A percentile compares a stretch with the other conserved stretches of the same genome.
Evolutionary conservation across 202 grass and related monocot species (phyloP).

Genomic region (Musa balbisiana): DNA sequence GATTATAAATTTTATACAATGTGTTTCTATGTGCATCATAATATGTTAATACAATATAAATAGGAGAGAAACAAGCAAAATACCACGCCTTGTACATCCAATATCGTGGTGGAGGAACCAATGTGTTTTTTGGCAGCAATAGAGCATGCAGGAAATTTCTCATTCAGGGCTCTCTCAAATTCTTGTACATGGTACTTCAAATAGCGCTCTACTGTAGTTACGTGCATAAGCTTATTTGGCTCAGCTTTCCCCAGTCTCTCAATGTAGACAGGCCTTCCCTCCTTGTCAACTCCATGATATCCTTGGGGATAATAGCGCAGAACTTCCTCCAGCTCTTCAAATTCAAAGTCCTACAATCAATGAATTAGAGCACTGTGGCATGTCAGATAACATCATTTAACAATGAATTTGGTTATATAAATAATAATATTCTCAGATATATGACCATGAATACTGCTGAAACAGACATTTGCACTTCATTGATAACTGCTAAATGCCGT

Average conservation of each 20-base stretch:
- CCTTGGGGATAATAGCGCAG: constrained; percentile 8
- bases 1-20: neutral
- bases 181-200: constrained; percentile 22
- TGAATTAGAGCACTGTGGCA: neutral
- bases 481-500: too few species aligned
- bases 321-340: constrained; percentile 4
- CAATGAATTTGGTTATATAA: too few species aligned
- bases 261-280: constrained; percentile 19
- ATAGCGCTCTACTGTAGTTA: constrained; percentile 13
- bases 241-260: constrained; percentile 15
- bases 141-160: constrained; percentile 20
- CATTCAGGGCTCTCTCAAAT: constrained; percentile 15
- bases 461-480: too few species aligned
- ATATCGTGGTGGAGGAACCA: constrained; percentile 9
- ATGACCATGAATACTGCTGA: too few species aligned
- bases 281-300: constrained; percentile 20
- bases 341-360: constrained; percentile 10
- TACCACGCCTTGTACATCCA: constrained; percentile 21
- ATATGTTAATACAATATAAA: neutral
- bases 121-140: constrained; percentile 18
- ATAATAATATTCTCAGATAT: too few species aligned
- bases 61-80: neutral
- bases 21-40: neutral
- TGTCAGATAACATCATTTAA: too few species aligned
- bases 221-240: constrained; percentile 22